Conservation (phyloP, 108 stramenopile species). For the Nannochloropsis granulata region DNA sequence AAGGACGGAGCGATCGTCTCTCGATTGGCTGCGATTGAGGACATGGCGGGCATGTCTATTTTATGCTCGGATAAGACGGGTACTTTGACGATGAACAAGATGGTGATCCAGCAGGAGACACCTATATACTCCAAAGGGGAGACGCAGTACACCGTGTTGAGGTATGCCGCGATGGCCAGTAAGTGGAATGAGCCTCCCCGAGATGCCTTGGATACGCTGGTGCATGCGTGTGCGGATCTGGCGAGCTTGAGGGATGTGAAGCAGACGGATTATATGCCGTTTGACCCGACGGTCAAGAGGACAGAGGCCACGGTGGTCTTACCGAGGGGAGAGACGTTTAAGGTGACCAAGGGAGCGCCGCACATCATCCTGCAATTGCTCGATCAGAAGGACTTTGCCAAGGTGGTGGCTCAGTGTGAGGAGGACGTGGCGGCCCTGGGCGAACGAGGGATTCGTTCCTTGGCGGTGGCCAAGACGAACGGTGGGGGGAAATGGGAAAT, state of each 20-base stretch:
- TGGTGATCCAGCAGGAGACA: slow-evolving; percentile 8
- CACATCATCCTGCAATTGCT: slow-evolving; percentile 47
- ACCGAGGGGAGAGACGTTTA: slow-evolving; percentile 21
- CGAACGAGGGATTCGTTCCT: slow-evolving; percentile 48
- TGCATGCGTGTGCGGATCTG: not conserved
- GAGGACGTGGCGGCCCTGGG: slow-evolving; percentile 43
- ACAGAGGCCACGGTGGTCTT: slow-evolving; percentile 48
- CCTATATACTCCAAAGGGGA: slow-evolving; percentile 1
- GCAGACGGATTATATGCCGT: slow-evolving; percentile 46
- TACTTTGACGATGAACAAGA: slow-evolving; percentile 35
- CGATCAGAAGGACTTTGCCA: slow-evolving; percentile 22
- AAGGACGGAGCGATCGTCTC: slow-evolving; percentile 63
- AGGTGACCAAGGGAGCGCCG: slow-evolving; percentile 57
- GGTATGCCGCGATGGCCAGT: slow-evolving; percentile 10
- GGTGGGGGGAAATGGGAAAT: slow-evolving; percentile 43
- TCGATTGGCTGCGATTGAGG: slow-evolving; percentile 59
- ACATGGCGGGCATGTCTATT: slow-evolving; percentile 62
- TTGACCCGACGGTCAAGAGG: slow-evolving; percentile 56
- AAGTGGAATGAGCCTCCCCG: slow-evolving; percentile 12
- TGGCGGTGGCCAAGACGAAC: slow-evolving; percentile 49
- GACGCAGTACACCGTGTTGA: slow-evolving; percentile 1
- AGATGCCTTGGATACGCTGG: slow-evolving; percentile 15
- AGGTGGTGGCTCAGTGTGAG: not conserved
- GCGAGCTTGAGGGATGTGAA: not conserved
- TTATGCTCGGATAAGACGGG: slow-evolving; percentile 73